Conservation (phyloP, 2,329 filamentous ascomycete species). For the Ophiostoma triangulosporum region DNA sequence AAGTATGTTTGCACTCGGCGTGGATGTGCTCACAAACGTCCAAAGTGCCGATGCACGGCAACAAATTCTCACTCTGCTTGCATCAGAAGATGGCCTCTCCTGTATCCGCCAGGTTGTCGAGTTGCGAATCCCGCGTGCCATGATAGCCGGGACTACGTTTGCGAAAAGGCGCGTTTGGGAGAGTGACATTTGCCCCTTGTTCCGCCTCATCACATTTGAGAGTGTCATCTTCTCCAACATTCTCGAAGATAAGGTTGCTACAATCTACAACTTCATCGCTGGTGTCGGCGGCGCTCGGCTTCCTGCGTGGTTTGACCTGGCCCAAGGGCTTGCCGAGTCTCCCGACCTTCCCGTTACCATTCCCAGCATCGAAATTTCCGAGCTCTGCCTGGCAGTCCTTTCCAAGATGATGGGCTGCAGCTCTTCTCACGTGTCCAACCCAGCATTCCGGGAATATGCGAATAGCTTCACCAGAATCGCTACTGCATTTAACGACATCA, state of each 20-base stretch:
- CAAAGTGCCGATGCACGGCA: background rate
- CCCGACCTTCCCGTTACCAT: background rate
- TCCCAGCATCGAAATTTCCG: constrained; percentile 4
- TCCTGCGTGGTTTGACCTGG: constrained; percentile 20
- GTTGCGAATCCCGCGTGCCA: background rate
- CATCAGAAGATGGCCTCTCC: constrained; percentile 5
- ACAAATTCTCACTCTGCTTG: background rate
- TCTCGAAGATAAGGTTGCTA: constrained; percentile 25
- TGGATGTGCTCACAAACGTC: background rate
- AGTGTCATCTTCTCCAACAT: constrained; percentile 24
- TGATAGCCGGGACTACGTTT: background rate
- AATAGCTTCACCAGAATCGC: background rate
- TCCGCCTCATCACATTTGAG: constrained; percentile 23
- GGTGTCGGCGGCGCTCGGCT: constrained; percentile 22
- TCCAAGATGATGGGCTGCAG: constrained; percentile 14
- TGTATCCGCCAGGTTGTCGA: constrained; percentile 2
- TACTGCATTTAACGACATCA: background rate
- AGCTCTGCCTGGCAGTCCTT: constrained; percentile 12
- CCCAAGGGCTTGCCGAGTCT: constrained; percentile 9
- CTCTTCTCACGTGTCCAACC: constrained; percentile 12
- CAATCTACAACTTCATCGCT: constrained; percentile 22
- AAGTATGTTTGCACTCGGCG: constrained; percentile 1
- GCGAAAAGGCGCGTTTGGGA: constrained; percentile 5
- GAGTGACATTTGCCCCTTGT: constrained; percentile 15
- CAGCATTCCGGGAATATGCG: constrained; percentile 1